phyloP scores from a whole-genome alignment of 352 stramenopile genomes.

The Phytophthora hibernalis region DNA sequence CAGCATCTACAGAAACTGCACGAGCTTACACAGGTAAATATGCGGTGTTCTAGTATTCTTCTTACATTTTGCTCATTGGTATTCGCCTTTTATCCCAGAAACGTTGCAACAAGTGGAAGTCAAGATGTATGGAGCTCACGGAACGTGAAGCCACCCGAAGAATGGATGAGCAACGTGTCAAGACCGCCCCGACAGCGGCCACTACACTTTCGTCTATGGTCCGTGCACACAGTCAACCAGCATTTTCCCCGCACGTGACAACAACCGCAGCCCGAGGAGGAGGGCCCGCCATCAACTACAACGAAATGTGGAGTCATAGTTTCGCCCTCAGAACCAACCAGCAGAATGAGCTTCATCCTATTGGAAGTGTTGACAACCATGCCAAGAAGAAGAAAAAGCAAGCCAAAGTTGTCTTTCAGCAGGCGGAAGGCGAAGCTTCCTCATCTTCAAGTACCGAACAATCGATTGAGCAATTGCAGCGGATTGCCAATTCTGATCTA shows the following conservation, averaged over 20 bases:
- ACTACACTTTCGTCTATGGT: constrained; percentile 41
- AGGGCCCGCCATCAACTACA: constrained; percentile 42
- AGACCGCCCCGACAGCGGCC: constrained; percentile 37
- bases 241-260: constrained; percentile 15
- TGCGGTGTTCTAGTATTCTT: neutral
- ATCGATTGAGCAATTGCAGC: constrained; percentile 36
- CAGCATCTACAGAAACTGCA: constrained; percentile 59
- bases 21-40: constrained; percentile 55
- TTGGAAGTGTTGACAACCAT: constrained; percentile 8
- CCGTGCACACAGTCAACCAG: constrained; percentile 49
- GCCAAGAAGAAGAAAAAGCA: constrained; percentile 32
- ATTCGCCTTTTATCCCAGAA: constrained; percentile 47
- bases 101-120: constrained; percentile 78
- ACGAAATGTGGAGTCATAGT: constrained; percentile 77
- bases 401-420: constrained; percentile 18
- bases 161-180: constrained; percentile 50
- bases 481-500: constrained; percentile 38
- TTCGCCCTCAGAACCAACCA: constrained; percentile 33
- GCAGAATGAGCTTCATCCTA: constrained; percentile 15
- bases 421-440: constrained; percentile 15
- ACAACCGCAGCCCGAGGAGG: too few relatives aligned
- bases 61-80: neutral
- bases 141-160: constrained; percentile 50
- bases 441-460: constrained; percentile 7
- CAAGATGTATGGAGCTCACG: constrained; percentile 55